These are phyloP conservation scores for Sarocladiaceae sp. DNA, from an alignment of 2,329 filamentous ascomycete genomes.

Conservation along the genomic window DNA sequence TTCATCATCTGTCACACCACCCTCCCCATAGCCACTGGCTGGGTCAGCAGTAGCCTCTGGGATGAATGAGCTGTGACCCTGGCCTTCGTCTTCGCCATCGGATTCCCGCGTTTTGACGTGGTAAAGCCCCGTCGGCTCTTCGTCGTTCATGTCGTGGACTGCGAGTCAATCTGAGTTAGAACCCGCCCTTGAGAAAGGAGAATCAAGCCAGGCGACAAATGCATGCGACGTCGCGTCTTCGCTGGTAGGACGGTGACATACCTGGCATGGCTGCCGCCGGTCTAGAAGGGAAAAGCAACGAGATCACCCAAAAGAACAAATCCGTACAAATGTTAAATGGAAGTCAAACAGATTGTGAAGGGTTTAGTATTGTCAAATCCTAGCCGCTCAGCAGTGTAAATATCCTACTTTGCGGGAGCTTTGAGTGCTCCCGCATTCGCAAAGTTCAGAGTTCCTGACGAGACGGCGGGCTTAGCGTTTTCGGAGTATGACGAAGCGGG, in stretches of 20 bases:
- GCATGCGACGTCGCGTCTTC: background rate
- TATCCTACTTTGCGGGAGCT: conserved; percentile 7
- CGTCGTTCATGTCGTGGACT: conserved; percentile 3
- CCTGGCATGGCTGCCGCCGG: conserved; percentile 3
- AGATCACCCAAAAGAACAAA: conserved; percentile 1
- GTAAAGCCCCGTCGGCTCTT: conserved; percentile 7
- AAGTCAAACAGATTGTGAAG: background rate
- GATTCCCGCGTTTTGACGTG: conserved; percentile 21
- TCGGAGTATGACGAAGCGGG: conserved; percentile 6
- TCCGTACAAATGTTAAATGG: background rate
- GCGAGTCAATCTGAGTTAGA: too few relatives aligned
- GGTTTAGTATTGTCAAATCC: conserved; percentile 4
- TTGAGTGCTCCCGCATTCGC: conserved; percentile 6
- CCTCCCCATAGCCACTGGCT: conserved; percentile 11
- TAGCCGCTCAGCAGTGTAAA: conserved; percentile 4
- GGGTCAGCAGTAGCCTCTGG: conserved; percentile 17
- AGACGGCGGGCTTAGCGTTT: background rate
- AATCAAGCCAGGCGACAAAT: too few relatives aligned
- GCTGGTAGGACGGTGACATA: background rate
- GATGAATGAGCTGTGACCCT: conserved; percentile 9
- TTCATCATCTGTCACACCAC: conserved; percentile 18
- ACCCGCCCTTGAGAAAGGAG: too few relatives aligned
- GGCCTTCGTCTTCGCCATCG: conserved; percentile 24
- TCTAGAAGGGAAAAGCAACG: background rate
- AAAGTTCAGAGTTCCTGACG: conserved; percentile 4